These are phyloP conservation scores for Irineochytrium annulatum DNA, from an alignment of 192 early-diverging fungal species.

Conservation along the genomic window DNA sequence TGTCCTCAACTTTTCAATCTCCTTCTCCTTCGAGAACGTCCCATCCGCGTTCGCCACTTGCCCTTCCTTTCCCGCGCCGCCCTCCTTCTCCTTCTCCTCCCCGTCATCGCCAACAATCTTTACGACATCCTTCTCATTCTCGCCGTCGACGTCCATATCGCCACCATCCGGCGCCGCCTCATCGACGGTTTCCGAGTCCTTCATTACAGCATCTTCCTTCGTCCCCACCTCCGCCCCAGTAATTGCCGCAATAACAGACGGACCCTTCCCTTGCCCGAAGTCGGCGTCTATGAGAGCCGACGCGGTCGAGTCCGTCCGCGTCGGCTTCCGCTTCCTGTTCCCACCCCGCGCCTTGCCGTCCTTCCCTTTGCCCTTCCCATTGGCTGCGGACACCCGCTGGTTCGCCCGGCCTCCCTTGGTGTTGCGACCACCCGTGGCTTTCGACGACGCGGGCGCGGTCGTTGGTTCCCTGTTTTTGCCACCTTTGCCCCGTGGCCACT, in stretches of 20 bases:
- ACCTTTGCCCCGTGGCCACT: constrained; percentile 20
- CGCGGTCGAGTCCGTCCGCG: too few species aligned
- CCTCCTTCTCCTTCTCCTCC: constrained; percentile 23
- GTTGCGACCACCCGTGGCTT: not conserved
- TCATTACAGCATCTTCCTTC: constrained; percentile 6
- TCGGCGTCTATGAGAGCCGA: too few species aligned
- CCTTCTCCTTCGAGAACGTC: constrained; percentile 88
- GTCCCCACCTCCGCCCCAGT: not conserved
- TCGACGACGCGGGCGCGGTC: not conserved
- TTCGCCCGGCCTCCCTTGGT: constrained; percentile 36
- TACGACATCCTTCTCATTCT: constrained; percentile 9
- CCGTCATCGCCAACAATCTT: not conserved
- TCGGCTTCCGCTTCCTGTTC: constrained; percentile 6
- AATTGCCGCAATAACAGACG: not conserved
- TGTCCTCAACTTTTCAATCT: constrained; percentile 91
- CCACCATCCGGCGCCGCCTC: not conserved
- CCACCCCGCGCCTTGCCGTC: constrained; percentile 5
- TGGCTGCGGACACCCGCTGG: constrained; percentile 7
- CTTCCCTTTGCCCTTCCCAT: constrained; percentile 19
- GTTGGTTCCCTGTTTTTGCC: constrained; percentile 19
- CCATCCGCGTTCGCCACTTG: constrained; percentile 23
- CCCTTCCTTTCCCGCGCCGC: not conserved
- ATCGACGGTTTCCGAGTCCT: not conserved
- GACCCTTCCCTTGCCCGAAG: not conserved
- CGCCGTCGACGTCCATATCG: constrained; percentile 7